These are phyloP conservation scores for Cinchona pubescens DNA, from an alignment of 257 asterid species.

Conservation along the genomic window DNA sequence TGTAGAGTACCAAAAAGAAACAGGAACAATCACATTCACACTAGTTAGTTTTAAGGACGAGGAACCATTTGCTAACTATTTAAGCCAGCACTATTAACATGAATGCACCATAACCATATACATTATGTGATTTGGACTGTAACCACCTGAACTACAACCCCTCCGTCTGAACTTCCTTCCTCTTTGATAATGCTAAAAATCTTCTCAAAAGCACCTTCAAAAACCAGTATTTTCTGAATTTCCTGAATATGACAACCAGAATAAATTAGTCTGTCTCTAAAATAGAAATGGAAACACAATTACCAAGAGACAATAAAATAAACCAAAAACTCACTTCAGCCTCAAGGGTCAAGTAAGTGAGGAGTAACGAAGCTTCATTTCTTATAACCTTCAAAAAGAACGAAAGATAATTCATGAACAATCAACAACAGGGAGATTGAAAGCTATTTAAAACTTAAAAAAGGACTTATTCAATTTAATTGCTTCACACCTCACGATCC, in stretches of 20 bases:
- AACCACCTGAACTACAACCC: constrained; percentile 92
- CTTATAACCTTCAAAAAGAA: constrained; percentile 62
- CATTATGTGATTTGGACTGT: not conserved
- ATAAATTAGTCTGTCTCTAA: constrained; percentile 13
- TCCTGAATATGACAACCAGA: constrained; percentile 52
- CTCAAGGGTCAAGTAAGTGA: constrained; percentile 91
- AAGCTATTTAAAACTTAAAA: not conserved
- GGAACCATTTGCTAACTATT: no score
- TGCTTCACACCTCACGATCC: constrained; percentile 90
- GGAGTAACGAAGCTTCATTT: constrained; percentile 82
- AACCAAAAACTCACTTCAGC: constrained; percentile 67
- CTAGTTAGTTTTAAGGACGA: no score
- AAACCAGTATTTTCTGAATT: constrained; percentile 95
- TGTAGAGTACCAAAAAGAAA: constrained; percentile 39
- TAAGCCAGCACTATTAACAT: not conserved
- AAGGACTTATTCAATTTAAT: constrained; percentile 7
- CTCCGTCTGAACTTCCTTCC: constrained; percentile 99
- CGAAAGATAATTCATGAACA: not conserved
- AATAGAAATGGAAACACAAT: not conserved
- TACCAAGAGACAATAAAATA: not conserved
- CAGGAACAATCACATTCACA: not conserved
- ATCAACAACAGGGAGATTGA: constrained; percentile 6
- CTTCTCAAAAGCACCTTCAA: constrained; percentile 98
- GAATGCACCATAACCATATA: not conserved
- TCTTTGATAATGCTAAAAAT: constrained; percentile 84